These are phyloP conservation scores for Intubia oerlemansii DNA, from an alignment of 2,329 filamentous ascomycete genomes.

Conservation along the genomic window DNA sequence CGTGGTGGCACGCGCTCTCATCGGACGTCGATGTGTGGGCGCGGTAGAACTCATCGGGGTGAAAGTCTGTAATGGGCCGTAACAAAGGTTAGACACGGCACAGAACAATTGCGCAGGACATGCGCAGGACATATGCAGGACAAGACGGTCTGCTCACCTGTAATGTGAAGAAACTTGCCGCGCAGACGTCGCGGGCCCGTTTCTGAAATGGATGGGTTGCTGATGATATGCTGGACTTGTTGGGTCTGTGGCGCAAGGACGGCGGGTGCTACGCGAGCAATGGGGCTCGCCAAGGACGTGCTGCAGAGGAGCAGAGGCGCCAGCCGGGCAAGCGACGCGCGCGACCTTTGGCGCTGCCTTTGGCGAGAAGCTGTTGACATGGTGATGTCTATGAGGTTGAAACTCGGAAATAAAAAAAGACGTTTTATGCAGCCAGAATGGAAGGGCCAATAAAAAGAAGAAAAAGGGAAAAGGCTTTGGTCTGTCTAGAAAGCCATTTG, in stretches of 20 bases:
- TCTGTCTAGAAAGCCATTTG: too few relatives aligned
- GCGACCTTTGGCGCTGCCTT: too few relatives aligned
- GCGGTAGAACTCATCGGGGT: constrained; percentile 79
- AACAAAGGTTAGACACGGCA: too few relatives aligned
- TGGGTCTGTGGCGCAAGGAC: neutral
- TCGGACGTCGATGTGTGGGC: constrained; percentile 49
- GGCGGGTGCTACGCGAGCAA: neutral
- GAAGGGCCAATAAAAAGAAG: too few relatives aligned
- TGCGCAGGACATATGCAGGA: neutral
- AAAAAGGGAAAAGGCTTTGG: too few relatives aligned
- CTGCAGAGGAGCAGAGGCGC: constrained; percentile 9
- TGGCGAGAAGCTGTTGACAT: too few relatives aligned
- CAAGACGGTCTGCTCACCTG: constrained; percentile 32
- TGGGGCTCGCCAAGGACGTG: too few relatives aligned
- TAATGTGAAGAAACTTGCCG: constrained; percentile 73
- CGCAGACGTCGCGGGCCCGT: constrained; percentile 26
- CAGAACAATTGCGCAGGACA: neutral
- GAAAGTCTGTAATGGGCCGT: constrained; percentile 73
- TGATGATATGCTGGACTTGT: neutral
- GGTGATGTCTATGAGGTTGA: too few relatives aligned
- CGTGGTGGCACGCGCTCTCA: constrained; percentile 56
- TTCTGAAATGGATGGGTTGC: constrained; percentile 1
- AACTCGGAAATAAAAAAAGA: too few relatives aligned
- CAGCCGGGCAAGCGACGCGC: too few relatives aligned
- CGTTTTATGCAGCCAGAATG: too few relatives aligned